Percentiles rank a stretch among this genome's conserved stretches.
phyloP scores from a whole-genome alignment of 78 protist genomes.

The Emiliania huxleyi region DNA sequence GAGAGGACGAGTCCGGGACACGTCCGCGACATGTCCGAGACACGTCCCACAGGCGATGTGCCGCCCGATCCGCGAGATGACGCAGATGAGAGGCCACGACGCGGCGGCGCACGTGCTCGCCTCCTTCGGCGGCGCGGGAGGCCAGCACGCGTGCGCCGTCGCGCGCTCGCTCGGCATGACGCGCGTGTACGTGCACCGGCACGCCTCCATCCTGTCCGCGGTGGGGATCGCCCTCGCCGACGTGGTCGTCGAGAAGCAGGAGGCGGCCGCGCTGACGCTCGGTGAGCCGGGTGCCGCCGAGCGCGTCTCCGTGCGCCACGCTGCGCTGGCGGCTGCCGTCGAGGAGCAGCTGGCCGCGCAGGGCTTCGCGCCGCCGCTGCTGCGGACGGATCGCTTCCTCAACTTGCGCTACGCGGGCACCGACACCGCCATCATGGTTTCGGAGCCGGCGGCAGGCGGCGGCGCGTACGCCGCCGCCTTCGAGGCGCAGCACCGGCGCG shows the following conservation, averaged over 20 bases:
- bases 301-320: not conserved
- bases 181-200: constrained; percentile 71
- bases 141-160: constrained; percentile 79
- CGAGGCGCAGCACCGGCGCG: constrained; percentile 36
- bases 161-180: constrained; percentile 83
- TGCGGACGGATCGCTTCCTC: constrained; percentile 24
- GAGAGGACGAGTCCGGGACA: too few relatives aligned
- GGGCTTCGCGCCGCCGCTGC: constrained; percentile 1
- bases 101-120: constrained; percentile 74
- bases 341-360: not conserved
- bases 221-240: constrained; percentile 87
- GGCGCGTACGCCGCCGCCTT: not conserved
- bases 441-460: constrained; percentile 30
- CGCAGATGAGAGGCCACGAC: constrained; percentile 74
- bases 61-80: constrained; percentile 83
- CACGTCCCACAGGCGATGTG: too few relatives aligned
- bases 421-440: constrained; percentile 72
- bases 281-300: not conserved
- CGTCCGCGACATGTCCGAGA: too few relatives aligned
- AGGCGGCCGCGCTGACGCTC: not conserved
- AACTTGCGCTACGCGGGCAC: constrained; percentile 83
- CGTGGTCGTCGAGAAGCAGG: constrained; percentile 54
- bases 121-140: constrained; percentile 95
- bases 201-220: constrained; percentile 84
- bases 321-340: not conserved